Evolutionary conservation across 805 yeast genomes (phyloP), one percentile per base, ranked within the genome.

Genomic region (Metschnikowia henanensis): DNA sequence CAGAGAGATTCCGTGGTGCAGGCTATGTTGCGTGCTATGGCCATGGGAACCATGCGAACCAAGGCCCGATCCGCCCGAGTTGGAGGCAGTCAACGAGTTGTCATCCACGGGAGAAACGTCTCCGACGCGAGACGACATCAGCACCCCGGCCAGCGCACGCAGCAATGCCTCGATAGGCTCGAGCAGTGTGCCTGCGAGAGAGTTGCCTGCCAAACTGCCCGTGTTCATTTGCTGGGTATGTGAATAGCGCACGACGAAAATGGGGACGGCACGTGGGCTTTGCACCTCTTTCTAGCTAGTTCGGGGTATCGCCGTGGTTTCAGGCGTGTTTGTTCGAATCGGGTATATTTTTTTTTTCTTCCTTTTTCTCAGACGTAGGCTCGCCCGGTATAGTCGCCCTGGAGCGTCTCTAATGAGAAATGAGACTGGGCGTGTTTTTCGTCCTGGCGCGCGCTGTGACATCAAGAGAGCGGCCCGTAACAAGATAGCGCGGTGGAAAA

Each of bases 151-250:
- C 46, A 23, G 49, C 16, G 47, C 35, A 15, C 55, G 49, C 46
- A 41, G 45, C 30, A 51, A 38, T 7, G 49, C 51, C 33, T 49
- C 53, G 32, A 51, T 43, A 9, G 53, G 53, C 26, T 50, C 53
- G 28, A 51, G 48, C 22, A 49, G 34, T 17, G 48, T 23, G 37
- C 40, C 47, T 28, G 49, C 30, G 13, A 51, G 51, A 15, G 50
- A 28, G 35, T 37, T 47, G 17, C 41, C 43, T 26, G 45, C 45
- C 39, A 50, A 43, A 29, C 48, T 47, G 31, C 45, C 45, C 39
- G 54, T 31, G 41, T 50, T 50, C 54, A 50, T 50, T 23, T 30
- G 33, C 13, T 17, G 9, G 19, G 21, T 2, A 8, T 30, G 21
- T 28, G 15, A 8, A 28, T 9, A 23, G 26, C 26, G 26, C 26